Evolutionary conservation across 768 basidiomycete genomes (phyloP), one percentile per base, ranked within the genome.

Genomic region (Serpula lacrymans): DNA sequence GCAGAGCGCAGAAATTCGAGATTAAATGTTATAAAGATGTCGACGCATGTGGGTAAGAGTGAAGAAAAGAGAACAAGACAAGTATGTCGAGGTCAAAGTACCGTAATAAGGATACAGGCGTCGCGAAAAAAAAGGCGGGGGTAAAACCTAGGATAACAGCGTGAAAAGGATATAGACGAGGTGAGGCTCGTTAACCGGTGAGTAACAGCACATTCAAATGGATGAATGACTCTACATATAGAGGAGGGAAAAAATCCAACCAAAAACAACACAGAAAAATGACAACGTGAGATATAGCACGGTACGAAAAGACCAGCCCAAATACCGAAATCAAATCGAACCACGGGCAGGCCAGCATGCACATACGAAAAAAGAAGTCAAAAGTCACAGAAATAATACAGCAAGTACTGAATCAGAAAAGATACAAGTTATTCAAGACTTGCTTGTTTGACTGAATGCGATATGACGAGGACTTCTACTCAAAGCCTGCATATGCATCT

Each of bases 401-500:
- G 13, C 27, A n/a, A n/a, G n/a, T n/a, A n/a, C 39, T 48, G 57
- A 55, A 44, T 37, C 48, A 29, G 21, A 47, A 37, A 45, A 42
- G 41, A 28, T 26, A 33, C 31, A 33, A 27, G 37, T n/a, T n/a
- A n/a, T n/a, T n/a, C n/a, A n/a, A n/a, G n/a, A n/a, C n/a, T n/a
- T n/a, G n/a, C n/a, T n/a, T n/a, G n/a, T n/a, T n/a, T n/a, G n/a
- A n/a, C n/a, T n/a, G n/a, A n/a, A n/a, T n/a, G n/a, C n/a, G n/a
- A n/a, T 25, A 12, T 29, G 43, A 49, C 46, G 17, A 39, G 46
- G 52, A 61, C 57, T 59, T 21, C 33, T 43, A 33, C 35, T 26
- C 20, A 33, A 43, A 36, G 31, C 31, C 22, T 43, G 36, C 80
- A 49, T 87, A 87, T 33, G 78, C 82, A 47, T 87, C 84, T 21